phyloP scores from a whole-genome alignment of 1,139 yeast species.

The Taphrina betulina region DNA sequence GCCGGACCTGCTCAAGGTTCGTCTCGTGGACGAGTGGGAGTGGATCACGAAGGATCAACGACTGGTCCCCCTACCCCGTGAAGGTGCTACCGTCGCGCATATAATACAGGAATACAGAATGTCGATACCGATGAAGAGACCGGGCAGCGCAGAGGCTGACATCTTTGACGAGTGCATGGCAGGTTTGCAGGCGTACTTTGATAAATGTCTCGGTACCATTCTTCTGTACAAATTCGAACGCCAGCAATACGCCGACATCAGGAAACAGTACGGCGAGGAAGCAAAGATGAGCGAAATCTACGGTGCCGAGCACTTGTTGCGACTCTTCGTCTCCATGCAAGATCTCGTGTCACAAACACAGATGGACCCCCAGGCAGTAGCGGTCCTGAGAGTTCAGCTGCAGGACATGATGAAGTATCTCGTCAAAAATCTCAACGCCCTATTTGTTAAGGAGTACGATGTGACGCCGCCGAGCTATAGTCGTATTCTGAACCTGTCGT shows the following conservation, averaged over 20 bases:
- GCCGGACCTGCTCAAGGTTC: slow-evolving; percentile 64
- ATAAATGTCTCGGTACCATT: slow-evolving; percentile 67
- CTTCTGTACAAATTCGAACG: slow-evolving; percentile 82
- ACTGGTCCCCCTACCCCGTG: slow-evolving; percentile 39
- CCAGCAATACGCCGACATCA: slow-evolving; percentile 67
- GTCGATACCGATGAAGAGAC: slow-evolving; percentile 34
- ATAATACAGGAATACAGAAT: slow-evolving; percentile 39
- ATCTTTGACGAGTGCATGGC: slow-evolving; percentile 63
- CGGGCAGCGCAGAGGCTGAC: slow-evolving; percentile 51
- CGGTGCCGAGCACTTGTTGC: slow-evolving; percentile 51
- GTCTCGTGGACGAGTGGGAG: slow-evolving; percentile 93
- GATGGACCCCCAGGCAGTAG: slow-evolving; percentile 77
- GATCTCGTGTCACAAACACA: slow-evolving; percentile 72
- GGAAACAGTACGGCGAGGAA: slow-evolving; percentile 46
- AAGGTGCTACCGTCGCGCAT: slow-evolving; percentile 39
- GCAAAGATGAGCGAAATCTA: slow-evolving; percentile 54
- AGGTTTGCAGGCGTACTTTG: slow-evolving; percentile 76
- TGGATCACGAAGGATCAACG: slow-evolving; percentile 72
- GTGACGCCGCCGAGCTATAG: slow-evolving; percentile 18
- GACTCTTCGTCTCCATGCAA: slow-evolving; percentile 59
- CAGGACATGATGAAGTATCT: slow-evolving; percentile 53
- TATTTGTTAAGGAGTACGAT: slow-evolving; percentile 24
- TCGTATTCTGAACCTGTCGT: slow-evolving; percentile 17
- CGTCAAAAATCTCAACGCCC: slow-evolving; percentile 1
- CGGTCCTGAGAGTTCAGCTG: slow-evolving; percentile 55